Evolutionary conservation across 805 yeast genomes (phyloP).

Genomic region (Metschnikowia arizonensis): DNA sequence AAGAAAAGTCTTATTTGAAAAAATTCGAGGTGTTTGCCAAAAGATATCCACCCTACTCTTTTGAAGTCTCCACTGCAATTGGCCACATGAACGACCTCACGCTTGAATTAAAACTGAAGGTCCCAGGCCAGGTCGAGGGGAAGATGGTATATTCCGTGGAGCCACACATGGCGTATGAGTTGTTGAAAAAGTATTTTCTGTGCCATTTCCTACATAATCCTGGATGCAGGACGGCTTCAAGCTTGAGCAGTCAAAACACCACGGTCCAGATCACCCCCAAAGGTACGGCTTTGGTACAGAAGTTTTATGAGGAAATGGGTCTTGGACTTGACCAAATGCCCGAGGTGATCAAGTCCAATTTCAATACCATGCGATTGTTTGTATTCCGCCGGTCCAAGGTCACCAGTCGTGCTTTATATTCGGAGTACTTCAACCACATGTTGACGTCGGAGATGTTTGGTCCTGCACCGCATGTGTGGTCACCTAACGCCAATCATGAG

Average conservation of each 20-base stretch:
- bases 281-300: constrained; percentile 68
- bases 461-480: constrained; percentile 64
- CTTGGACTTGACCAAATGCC: constrained; percentile 39
- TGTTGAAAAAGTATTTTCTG: constrained; percentile 50
- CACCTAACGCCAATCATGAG: constrained; percentile 44
- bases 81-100: constrained; percentile 46
- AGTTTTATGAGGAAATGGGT: constrained; percentile 57
- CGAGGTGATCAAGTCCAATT: constrained; percentile 46
- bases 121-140: constrained; percentile 40
- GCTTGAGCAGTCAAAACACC: constrained; percentile 36
- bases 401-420: constrained; percentile 57
- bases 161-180: constrained; percentile 39
- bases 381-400: constrained; percentile 54
- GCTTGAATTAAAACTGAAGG: constrained; percentile 44
- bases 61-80: constrained; percentile 50
- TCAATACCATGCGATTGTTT: constrained; percentile 71
- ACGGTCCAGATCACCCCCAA: constrained; percentile 85
- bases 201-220: constrained; percentile 73
- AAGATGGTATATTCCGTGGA: constrained; percentile 53
- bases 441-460: constrained; percentile 67
- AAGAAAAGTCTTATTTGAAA: not conserved
- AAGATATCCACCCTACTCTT: constrained; percentile 48
- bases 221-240: constrained; percentile 59
- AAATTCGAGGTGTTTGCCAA: constrained; percentile 3
- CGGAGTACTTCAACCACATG: constrained; percentile 60